Evolutionary conservation across 1,284 basidiomycete genomes (phyloP), one percentile per base, ranked within the genome.

Genomic region (Marasmius sp.): DNA sequence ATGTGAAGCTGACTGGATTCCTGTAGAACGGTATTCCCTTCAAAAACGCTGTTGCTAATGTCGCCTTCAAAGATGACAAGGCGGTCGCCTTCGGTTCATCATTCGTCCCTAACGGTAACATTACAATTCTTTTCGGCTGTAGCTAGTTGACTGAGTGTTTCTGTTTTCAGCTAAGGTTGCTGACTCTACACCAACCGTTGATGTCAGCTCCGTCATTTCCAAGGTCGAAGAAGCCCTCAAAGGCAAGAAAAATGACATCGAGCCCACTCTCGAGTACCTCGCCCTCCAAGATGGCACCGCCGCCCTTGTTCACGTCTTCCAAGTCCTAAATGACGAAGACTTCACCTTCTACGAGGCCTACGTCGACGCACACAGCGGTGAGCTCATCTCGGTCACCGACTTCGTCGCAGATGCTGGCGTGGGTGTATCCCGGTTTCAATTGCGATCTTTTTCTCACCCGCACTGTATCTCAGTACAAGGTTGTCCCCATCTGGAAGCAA

Each of bases 291-390:
- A 83, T 65, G 81, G 80, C 49, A 78, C 80, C 8, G 74, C 81
- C 39, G 76, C 77, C 47, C 78, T 84, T 51, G 77, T 73, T 5
- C 76, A 85, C 63, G 82, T 85, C 55, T 70, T 83, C 58, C 81
- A 85, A 71, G 79, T 86, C 56, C 80, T 82, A 69, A 78, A 81
- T n/a, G 73, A 72, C 64, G 74, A 77, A 38, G 79, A 81, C 61
- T 27, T 27, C 27, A 77, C 79, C 34, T 88, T 85, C 85, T 81
- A 81, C 68, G 83, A 88, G 73, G 86, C 85, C 0, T 86, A 83
- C 69, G 81, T 89, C 54, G 85, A 87, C 64, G 83, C 84, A n/a
- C 79, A 82, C 65, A 74, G 77, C 37, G 83, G 83, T 33, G 79
- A 85, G 50, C 70, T 88, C 38, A 68, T 85, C 16, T 77, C 79